Base-by-base conservation (phyloP, 2,329 filamentous ascomycete genomes). In the Aspergillus alliaceus region DNA sequence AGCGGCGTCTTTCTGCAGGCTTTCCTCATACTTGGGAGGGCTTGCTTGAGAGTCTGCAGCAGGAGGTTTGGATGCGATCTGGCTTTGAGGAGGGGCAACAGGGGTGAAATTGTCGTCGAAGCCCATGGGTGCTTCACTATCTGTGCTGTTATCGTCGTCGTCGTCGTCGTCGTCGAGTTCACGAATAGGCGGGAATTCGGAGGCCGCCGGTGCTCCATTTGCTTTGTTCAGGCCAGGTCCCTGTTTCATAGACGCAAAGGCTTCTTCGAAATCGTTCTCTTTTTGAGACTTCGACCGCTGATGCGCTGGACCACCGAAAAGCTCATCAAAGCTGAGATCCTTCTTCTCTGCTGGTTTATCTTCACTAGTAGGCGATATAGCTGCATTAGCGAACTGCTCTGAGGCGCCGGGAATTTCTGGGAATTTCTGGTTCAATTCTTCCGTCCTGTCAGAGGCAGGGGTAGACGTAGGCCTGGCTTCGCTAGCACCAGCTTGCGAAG, bases 51-150 rank as follows among this genome's bases (percentile, higher is more conserved):
- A 82, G 56, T 78, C 77, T 2, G 82, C 75, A 8, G 86, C 82
- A 35, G 86, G 77, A 31, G 62, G 67, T 58, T 66, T 64, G 47
- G 66, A 59, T 35, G 65, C 66, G 24, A 66, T 65, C 44, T 69
- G 63, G n/a, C 59, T 59, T 47, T 65, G 66, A 5, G 67, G 66
- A 1, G 80, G 75, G 42, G 78, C 82, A 29, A 84, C 83, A 14
- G 90, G 86, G 0, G 90, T 88, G 71, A 98, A 98, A 73, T 97
- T 89, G 70, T 99, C 95, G 50, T 96, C 93, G 69, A 98, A 98
- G 0, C 93, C 91, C 66, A 77, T 57, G 29, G 68, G 69, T 6
- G 66, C 78, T 40, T 90, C 91, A 49, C 85, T 84, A 48, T 91
- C 90, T 58, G 86, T 90, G 54, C 87, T 88, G 8, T 40, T 18